Base-by-base conservation (phyloP, 2,329 filamentous ascomycete species). In the Cercospora sp. region DNA sequence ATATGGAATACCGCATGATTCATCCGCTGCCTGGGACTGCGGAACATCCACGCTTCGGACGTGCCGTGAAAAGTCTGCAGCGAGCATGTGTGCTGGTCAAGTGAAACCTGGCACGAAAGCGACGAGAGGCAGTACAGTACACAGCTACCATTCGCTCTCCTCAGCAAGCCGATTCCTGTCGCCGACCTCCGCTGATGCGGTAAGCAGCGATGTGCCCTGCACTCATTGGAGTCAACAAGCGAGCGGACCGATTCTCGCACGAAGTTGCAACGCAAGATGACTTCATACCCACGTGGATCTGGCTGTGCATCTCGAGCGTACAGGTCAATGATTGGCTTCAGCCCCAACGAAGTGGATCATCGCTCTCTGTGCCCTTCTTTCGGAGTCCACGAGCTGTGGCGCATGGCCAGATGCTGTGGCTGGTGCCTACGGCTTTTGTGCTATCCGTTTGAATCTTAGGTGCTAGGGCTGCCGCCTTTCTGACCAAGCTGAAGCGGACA, bases 221-320 rank as follows among this genome's bases (percentile, higher is more conserved):
- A 49, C 24, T 34, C 28, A 21, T 37, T 63, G 26, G 61, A 51
- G 61, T 21, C 30, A 18, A 49, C 16, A 45, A 18, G 37, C 37
- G 37, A 62, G 16, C 40, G 43, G 60, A 32, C 61, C 61, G 43
- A 63, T 7, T 63, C 7, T 63, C 45, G 61, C 61, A 32, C 43
- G 61, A 63, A 63, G 30, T 4, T 28, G 16, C 30, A 43, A 12
- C 21, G 60, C 43, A 37, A 13, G 40, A 63, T 63, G 61, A 63
- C 30, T 37, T 55, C 43, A 55, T 55, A 63, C 16, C 16, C 40
- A 63, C 61, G 43, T 63, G 61, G 61, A 32, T 63, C 18, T 51
- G 61, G 61, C 61, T 32, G 61, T 63, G 61, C 61, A 37, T n/a
- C 9, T 3, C 24, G 2, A 5, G 8, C 21, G 0, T 16, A 32